These are phyloP conservation scores for Leishmania gerbilli DNA, from an alignment of 208 protist species.

Conservation along the genomic window DNA sequence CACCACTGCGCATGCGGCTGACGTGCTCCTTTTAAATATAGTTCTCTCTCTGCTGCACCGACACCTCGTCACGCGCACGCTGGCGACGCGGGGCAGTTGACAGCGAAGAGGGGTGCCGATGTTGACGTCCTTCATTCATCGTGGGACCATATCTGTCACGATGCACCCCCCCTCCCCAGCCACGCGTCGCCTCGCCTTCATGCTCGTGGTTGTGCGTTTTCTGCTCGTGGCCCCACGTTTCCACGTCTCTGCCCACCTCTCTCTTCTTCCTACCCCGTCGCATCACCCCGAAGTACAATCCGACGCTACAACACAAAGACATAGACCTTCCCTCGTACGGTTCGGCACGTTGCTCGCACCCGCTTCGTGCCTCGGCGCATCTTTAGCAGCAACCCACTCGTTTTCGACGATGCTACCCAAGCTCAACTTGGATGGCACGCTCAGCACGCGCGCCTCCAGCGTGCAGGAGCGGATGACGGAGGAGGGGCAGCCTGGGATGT, in stretches of 20 bases:
- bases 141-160: background rate
- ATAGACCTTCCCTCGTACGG: background rate
- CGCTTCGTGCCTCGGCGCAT: background rate
- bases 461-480: slow-evolving; percentile 44
- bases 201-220: background rate
- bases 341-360: background rate
- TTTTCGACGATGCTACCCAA: slow-evolving; percentile 25
- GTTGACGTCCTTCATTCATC: background rate
- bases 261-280: background rate
- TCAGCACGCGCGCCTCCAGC: slow-evolving; percentile 45
- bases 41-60: background rate
- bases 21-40: background rate
- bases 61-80: background rate
- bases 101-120: background rate
- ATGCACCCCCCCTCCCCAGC: background rate
- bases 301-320: background rate
- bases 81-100: background rate
- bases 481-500: slow-evolving; percentile 42
- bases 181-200: background rate
- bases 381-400: background rate
- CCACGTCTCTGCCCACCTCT: background rate
- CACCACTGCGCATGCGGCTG: background rate
- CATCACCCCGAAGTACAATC: background rate
- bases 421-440: slow-evolving; percentile 56
- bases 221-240: background rate